Conservation (phyloP, 2,329 filamentous ascomycete species). For the Fusarium compactum region DNA sequence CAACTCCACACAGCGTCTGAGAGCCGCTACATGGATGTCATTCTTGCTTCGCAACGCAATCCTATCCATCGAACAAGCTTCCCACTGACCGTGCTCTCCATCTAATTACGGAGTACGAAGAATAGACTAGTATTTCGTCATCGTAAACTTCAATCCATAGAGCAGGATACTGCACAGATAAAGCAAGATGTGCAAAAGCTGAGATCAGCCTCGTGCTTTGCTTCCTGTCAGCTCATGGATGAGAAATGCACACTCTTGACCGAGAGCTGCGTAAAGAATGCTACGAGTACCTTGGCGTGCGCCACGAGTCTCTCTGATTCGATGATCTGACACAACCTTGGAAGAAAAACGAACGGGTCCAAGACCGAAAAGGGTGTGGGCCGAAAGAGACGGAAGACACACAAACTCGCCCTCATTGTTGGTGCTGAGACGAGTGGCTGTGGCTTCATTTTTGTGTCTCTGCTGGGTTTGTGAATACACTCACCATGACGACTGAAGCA, state of each 20-base stretch:
- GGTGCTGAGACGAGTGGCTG: neutral
- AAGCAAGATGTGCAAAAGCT: neutral
- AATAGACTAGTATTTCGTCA: neutral
- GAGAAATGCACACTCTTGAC: neutral
- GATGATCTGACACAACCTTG: conserved; percentile 39
- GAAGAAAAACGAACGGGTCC: conserved; percentile 11
- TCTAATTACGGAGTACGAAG: conserved; percentile 2
- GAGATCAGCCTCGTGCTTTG: conserved; percentile 1
- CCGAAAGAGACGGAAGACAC: neutral
- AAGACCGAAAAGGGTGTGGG: conserved; percentile 5
- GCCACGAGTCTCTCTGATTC: conserved; percentile 28
- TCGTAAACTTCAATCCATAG: neutral
- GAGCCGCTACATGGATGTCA: conserved; percentile 3
- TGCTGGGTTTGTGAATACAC: conserved; percentile 16
- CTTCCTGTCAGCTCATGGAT: neutral
- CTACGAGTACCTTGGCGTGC: conserved; percentile 23
- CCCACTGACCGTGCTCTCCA: conserved; percentile 21
- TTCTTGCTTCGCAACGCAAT: conserved; percentile 3
- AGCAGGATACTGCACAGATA: neutral
- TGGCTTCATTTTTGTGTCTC: conserved; percentile 16
- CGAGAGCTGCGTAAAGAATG: conserved; percentile 27
- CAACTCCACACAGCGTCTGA: conserved; percentile 22
- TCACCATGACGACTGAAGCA: conserved; percentile 36
- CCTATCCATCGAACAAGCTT: conserved; percentile 14
- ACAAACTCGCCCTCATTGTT: neutral